Conservation (phyloP, 2,329 filamentous ascomycete genomes). For the Microsporum ferrugineum region DNA sequence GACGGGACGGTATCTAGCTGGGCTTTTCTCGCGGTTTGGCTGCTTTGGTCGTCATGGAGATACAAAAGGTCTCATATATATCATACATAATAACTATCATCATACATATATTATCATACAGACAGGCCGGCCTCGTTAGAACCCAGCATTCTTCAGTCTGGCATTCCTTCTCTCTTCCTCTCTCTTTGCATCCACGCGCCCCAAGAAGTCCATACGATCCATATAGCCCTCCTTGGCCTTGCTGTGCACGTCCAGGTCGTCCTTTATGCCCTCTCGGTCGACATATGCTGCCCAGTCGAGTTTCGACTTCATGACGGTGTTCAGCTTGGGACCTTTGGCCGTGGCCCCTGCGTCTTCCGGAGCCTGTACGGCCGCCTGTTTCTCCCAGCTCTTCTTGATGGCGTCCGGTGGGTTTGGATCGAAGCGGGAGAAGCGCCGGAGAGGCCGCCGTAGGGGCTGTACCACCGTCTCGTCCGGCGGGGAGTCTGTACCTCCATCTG, state of each 20-base stretch:
- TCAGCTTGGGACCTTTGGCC: constrained; percentile 45
- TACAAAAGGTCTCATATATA: background rate
- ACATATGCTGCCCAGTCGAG: constrained; percentile 56
- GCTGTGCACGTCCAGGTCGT: constrained; percentile 50
- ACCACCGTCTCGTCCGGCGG: constrained; percentile 12
- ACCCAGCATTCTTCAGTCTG: constrained; percentile 8
- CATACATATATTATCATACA: background rate
- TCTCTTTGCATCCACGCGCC: constrained; percentile 43
- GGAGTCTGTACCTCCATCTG: background rate
- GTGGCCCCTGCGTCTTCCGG: constrained; percentile 10
- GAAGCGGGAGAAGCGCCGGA: constrained; percentile 36
- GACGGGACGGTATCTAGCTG: no score
- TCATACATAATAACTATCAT: background rate
- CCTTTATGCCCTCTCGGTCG: constrained; percentile 48
- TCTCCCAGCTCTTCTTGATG: constrained; percentile 36
- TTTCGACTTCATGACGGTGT: constrained; percentile 54
- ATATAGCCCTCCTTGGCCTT: constrained; percentile 52
- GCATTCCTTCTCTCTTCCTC: constrained; percentile 44
- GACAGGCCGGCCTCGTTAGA: background rate
- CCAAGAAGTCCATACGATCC: constrained; percentile 52
- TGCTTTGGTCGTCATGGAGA: background rate
- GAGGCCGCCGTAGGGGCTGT: constrained; percentile 25
- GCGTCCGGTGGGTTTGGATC: constrained; percentile 36
- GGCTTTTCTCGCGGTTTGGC: no score
- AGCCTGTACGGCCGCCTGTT: constrained; percentile 15